phyloP scores from a whole-genome alignment of 768 basidiomycete species.

The Lactifluus volemus region DNA sequence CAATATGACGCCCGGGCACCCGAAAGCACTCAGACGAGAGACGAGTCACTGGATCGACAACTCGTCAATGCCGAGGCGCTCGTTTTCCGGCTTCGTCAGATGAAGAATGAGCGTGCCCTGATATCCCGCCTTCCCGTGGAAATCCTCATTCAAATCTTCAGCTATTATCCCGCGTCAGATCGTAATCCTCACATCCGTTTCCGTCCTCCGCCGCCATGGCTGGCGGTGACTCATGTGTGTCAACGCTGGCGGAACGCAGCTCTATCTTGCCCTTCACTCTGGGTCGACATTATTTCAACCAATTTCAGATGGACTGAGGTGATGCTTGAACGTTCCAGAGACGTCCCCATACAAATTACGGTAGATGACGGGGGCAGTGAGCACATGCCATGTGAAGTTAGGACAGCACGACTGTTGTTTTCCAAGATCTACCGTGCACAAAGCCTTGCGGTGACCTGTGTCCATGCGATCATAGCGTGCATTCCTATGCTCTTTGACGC shows the following conservation, averaged over 20 bases:
- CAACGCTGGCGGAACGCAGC: conserved; percentile 16
- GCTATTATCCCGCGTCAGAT: conserved; percentile 13
- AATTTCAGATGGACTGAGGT: conserved; percentile 11
- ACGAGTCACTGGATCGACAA: conserved; percentile 5
- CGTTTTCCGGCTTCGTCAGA: conserved; percentile 6
- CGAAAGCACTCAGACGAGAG: neutral
- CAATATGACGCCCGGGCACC: neutral
- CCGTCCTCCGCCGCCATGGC: conserved; percentile 11
- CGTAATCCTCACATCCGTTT: conserved; percentile 7
- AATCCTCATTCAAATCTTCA: conserved; percentile 14
- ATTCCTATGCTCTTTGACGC: conserved; percentile 9
- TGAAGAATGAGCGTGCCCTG: conserved; percentile 13
- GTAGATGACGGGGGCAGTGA: conserved; percentile 4
- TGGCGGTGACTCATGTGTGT: conserved; percentile 16
- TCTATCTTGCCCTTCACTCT: conserved; percentile 10
- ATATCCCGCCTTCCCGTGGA: conserved; percentile 15
- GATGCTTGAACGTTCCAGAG: conserved; percentile 14
- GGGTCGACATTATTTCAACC: conserved; percentile 14
- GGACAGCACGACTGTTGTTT: conserved; percentile 2
- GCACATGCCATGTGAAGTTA: conserved; percentile 1
- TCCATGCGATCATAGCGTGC: neutral
- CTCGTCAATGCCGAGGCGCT: conserved; percentile 4
- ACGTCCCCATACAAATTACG: conserved; percentile 14
- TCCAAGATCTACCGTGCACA: conserved; percentile 11
- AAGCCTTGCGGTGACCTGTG: conserved; percentile 12